phyloP scores from a whole-genome alignment of 1,139 yeast species.

The Pichia inconspicua region DNA sequence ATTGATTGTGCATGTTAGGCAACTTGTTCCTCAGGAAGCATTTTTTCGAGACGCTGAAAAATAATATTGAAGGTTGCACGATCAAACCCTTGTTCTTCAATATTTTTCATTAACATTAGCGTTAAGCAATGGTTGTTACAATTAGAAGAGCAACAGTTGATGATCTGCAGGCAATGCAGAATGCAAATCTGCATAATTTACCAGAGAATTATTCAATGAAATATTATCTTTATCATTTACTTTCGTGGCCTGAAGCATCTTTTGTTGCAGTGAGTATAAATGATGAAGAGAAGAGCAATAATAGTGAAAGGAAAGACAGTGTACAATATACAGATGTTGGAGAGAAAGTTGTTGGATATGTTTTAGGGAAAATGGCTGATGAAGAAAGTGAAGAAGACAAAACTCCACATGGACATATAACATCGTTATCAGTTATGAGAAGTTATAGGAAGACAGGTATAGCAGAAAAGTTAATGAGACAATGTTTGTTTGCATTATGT shows the following conservation, averaged over 20 bases:
- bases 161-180: conserved; percentile 93
- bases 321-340: conserved; percentile 49
- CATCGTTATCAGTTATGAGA: conserved; percentile 91
- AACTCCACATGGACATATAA: conserved; percentile 88
- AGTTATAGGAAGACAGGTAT: conserved; percentile 91
- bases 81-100: conserved; percentile 2
- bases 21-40: background rate
- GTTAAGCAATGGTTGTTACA: conserved; percentile 61
- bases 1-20: background rate
- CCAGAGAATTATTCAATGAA: conserved; percentile 93
- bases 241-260: conserved; percentile 97
- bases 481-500: conserved; percentile 67
- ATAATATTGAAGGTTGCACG: background rate
- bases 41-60: background rate
- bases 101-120: background rate
- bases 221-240: conserved; percentile 85
- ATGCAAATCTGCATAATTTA: conserved; percentile 83
- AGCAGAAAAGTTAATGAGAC: conserved; percentile 90
- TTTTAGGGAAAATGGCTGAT: conserved; percentile 93
- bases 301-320: conserved; percentile 46
- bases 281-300: conserved; percentile 28
- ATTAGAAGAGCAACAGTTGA: conserved; percentile 82
- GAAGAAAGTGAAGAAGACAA: conserved; percentile 53
- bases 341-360: conserved; percentile 89
- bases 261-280: conserved; percentile 83